Percentiles rank a stretch among this genome's conserved stretches.
Conservation (phyloP, 495 filamentous ascomycete genomes). For the Neurospora sp. region DNA sequence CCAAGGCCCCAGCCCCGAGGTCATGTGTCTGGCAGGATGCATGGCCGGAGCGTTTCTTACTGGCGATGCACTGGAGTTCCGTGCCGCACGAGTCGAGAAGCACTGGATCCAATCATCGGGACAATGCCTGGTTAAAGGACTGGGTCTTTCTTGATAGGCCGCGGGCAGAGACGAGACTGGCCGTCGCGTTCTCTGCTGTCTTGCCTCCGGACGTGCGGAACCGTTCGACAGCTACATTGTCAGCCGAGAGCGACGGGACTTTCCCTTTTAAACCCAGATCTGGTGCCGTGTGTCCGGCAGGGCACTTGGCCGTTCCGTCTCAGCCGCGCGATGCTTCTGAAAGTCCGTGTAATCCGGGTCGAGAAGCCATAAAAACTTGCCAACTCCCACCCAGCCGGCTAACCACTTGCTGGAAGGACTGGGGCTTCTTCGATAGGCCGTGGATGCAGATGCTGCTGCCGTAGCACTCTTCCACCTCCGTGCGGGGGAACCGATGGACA, state of each 20-base stretch:
- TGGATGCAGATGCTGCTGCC: not conserved
- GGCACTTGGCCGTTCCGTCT: not conserved
- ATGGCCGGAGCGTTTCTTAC: not conserved
- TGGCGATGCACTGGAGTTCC: not conserved
- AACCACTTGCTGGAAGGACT: constrained; percentile 3
- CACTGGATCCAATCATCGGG: not conserved
- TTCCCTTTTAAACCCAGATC: not conserved
- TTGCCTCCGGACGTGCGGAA: constrained; percentile 1
- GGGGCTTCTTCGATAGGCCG: constrained; percentile 2
- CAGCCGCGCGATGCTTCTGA: not conserved
- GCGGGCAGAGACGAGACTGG: not conserved
- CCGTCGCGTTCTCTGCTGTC: not conserved
- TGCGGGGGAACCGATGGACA: not conserved
- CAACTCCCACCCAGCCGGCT: constrained; percentile 2
- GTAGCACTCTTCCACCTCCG: not conserved
- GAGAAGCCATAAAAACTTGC: constrained; percentile 7
- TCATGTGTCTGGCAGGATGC: not conserved
- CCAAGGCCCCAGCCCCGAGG: not conserved
- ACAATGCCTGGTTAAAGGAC: not conserved
- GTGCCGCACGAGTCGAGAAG: not conserved
- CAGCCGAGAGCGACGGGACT: not conserved
- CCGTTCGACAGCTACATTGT: not conserved
- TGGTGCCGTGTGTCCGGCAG: not conserved
- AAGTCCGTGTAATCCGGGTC: not conserved
- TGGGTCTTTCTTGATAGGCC: not conserved